These are phyloP conservation scores for Microbotryum lychnidis-dioicae DNA, from an alignment of 1,284 basidiomycete species.

Conservation along the genomic window DNA sequence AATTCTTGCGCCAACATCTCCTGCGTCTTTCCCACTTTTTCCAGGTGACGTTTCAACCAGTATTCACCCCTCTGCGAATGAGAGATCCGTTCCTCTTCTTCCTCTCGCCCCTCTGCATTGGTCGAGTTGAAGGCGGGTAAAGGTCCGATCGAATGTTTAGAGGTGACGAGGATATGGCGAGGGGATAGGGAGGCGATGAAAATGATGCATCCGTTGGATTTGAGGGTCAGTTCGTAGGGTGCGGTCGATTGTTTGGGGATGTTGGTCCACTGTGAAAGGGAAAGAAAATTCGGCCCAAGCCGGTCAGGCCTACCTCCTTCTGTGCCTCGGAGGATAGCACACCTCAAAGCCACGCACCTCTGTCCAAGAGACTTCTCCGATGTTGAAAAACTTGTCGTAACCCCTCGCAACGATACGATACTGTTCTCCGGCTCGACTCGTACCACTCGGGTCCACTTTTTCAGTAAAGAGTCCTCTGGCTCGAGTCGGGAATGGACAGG, in stretches of 20 bases:
- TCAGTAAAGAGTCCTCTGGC: slow-evolving; percentile 77
- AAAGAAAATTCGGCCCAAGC: no score
- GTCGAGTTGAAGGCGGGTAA: no score
- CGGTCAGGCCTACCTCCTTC: no score
- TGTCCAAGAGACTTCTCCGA: slow-evolving; percentile 90
- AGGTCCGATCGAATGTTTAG: slow-evolving; percentile 76
- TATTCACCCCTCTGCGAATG: slow-evolving; percentile 71
- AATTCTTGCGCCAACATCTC: slow-evolving; percentile 64
- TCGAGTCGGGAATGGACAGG: slow-evolving; percentile 82
- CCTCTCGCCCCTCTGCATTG: slow-evolving; percentile 34
- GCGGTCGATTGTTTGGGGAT: slow-evolving; percentile 62
- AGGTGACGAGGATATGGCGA: slow-evolving; percentile 70
- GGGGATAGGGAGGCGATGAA: slow-evolving; percentile 82
- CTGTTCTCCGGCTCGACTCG: slow-evolving; percentile 30
- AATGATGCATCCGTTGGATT: slow-evolving; percentile 97
- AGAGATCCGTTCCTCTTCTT: slow-evolving; percentile 9
- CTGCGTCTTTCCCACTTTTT: slow-evolving; percentile 56
- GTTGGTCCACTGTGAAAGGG: slow-evolving; percentile 59
- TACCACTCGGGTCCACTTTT: slow-evolving; percentile 39
- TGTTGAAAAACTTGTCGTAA: slow-evolving; percentile 99
- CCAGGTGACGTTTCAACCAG: slow-evolving; percentile 74
- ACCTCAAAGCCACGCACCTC: slow-evolving; percentile 51
- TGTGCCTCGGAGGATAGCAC: no score
- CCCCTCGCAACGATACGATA: slow-evolving; percentile 75
- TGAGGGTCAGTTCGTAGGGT: slow-evolving; percentile 83